Percentiles rank a stretch among this genome's conserved stretches.
Conservation (phyloP, 1,139 yeast species). For the Yamadazyma oceani region DNA sequence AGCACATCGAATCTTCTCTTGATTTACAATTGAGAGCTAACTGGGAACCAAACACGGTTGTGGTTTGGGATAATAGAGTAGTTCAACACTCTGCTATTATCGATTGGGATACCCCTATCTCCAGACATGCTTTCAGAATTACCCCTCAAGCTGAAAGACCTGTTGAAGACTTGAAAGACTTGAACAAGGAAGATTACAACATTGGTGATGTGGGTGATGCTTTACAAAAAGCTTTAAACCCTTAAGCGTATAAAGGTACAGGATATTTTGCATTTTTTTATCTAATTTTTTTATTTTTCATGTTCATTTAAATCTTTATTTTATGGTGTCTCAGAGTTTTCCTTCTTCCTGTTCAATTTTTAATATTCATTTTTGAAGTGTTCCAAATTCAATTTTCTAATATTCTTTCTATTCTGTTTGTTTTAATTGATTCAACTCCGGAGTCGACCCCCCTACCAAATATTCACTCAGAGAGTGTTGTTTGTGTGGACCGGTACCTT, state of each 20-base stretch:
- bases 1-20: conserved; percentile 45
- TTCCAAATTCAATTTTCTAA: not conserved
- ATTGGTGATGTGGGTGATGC: conserved; percentile 42
- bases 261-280: not conserved
- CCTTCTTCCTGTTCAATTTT: not conserved
- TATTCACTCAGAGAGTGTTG: too few relatives aligned
- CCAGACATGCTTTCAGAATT: conserved; percentile 70
- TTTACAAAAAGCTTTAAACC: conserved; percentile 22
- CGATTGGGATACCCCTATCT: conserved; percentile 55
- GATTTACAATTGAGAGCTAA: conserved; percentile 42
- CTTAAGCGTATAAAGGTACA: conserved; percentile 2
- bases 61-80: conserved; percentile 71
- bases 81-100: conserved; percentile 62
- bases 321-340: not conserved
- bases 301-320: not conserved
- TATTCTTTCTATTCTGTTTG: not conserved
- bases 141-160: conserved; percentile 63
- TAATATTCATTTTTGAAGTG: too few relatives aligned
- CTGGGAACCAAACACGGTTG: conserved; percentile 55
- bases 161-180: conserved; percentile 34
- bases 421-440: conserved; percentile 1
- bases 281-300: too few relatives aligned
- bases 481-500: not conserved
- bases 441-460: not conserved
- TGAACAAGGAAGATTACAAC: conserved; percentile 23